phyloP scores from a whole-genome alignment of 441 rosid genomes.

The Lepidium campestre region DNA sequence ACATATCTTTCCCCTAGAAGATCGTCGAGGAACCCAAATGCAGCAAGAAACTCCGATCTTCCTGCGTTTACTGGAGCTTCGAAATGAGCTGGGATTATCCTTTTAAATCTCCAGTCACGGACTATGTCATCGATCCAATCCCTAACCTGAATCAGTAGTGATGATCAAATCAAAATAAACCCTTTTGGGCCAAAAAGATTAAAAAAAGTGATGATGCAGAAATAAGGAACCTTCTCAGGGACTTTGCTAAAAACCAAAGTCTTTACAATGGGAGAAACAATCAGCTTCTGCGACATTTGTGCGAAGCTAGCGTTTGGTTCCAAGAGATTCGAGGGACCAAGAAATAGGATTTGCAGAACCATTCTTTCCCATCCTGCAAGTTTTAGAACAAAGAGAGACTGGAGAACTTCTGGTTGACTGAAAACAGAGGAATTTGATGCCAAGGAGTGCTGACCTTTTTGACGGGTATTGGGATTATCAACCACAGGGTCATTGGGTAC shows the following conservation, averaged over 20 bases:
- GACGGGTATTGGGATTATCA: constrained; percentile 63
- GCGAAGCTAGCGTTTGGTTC: constrained; percentile 92
- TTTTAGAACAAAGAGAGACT: neutral
- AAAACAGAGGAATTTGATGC: constrained; percentile 1
- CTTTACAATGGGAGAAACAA: constrained; percentile 91
- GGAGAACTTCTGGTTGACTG: neutral
- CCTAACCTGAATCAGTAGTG: constrained; percentile 46
- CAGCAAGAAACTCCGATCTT: constrained; percentile 78
- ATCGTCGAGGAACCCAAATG: constrained; percentile 86
- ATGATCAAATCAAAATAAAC: neutral
- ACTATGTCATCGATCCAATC: constrained; percentile 87
- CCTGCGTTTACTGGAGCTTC: constrained; percentile 81
- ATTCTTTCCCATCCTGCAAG: constrained; percentile 96
- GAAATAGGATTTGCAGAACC: constrained; percentile 92
- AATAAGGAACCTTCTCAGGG: constrained; percentile 71
- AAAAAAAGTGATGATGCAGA: neutral
- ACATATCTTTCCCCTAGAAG: constrained; percentile 64
- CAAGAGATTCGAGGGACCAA: constrained; percentile 87
- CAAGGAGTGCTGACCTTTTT: constrained; percentile 55
- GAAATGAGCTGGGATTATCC: constrained; percentile 92
- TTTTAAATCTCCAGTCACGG: constrained; percentile 81
- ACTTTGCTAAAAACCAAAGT: constrained; percentile 94
- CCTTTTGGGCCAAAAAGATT: neutral
- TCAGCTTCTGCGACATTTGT: constrained; percentile 89
- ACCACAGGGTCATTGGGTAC: constrained; percentile 79